Evolutionary conservation across 352 stramenopile species (phyloP), one percentile per base, ranked within the genome.

Genomic region (Hyaloperonospora brassicae): DNA sequence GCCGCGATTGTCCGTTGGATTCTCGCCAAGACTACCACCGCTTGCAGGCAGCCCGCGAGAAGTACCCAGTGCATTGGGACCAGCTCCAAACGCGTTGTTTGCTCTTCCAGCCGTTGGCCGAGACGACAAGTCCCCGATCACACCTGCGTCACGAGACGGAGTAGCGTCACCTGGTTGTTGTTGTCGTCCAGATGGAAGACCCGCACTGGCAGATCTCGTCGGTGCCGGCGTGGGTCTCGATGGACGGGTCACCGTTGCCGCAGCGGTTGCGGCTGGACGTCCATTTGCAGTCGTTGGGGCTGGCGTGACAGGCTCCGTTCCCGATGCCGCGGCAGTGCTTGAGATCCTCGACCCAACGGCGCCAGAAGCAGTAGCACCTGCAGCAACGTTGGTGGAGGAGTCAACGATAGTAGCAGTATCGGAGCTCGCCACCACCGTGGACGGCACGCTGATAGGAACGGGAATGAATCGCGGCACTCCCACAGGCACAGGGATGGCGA

Each of bases 401-500:
- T 22, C 52, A 14, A 62, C 51, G 31, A 63, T n/a, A n/a, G n/a
- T 56, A 14, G 50, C 62, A 41, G 21, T 70, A 50, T 59, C 60
- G 45, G 57, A 57, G 40, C 24, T 62, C 1, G 56, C 51, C 17
- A 68, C 57, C 45, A 70, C 58, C 8, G 62, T 47, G 14, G 62
- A 61, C 27, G 58, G 62, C 36, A 60, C 49, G 2, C 30, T 55
- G 41, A 70, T 40, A 0, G 58, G 62, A 22, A 70, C 53, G 11
- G 58, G 58, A 25, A 67, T 67, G 58, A 43, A 52, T 22, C 63
- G 62, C 14, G 58, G 62, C 42, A 70, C 53, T 25, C 64, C 42
- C 6, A 70, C 62, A 12, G 62, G 62, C 12, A 70, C 58, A 0
- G 62, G 62, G 24, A 70, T 57, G 21, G 57, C 61, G 49, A 70